These are phyloP conservation scores for Ceriops decandra DNA, from an alignment of 345 rosid genomes.

Conservation along the genomic window DNA sequence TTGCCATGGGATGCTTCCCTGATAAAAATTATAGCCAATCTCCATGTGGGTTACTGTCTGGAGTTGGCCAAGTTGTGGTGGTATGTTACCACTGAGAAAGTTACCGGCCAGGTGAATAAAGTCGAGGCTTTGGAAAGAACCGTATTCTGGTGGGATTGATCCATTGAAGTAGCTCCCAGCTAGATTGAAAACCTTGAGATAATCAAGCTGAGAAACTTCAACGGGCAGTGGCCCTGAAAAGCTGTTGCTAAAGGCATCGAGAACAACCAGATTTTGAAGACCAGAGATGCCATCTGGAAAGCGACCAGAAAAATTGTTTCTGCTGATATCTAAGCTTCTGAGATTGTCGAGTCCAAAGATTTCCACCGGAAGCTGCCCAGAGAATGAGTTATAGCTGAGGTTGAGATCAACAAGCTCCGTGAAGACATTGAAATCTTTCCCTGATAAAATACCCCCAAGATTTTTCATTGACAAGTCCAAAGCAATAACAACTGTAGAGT, in stretches of 20 bases:
- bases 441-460: slow-evolving; percentile 57
- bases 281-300: slow-evolving; percentile 55
- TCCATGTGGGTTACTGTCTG: slow-evolving; percentile 76
- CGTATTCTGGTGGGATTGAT: slow-evolving; percentile 68
- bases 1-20: slow-evolving; percentile 75
- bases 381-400: slow-evolving; percentile 72
- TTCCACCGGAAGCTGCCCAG: slow-evolving; percentile 57
- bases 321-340: slow-evolving; percentile 66
- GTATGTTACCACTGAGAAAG: slow-evolving; percentile 54
- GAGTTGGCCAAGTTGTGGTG: slow-evolving; percentile 64
- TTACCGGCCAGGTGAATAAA: slow-evolving; percentile 86
- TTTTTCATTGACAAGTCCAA: slow-evolving; percentile 59
- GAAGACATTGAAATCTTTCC: slow-evolving; percentile 49
- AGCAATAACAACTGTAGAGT: slow-evolving; percentile 51
- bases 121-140: slow-evolving; percentile 64
- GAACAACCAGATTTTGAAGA: slow-evolving; percentile 44
- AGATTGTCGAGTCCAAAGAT: slow-evolving; percentile 53
- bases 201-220: slow-evolving; percentile 47
- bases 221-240: slow-evolving; percentile 73
- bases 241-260: slow-evolving; percentile 88
- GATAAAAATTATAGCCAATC: slow-evolving; percentile 82
- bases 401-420: slow-evolving; percentile 73
- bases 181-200: slow-evolving; percentile 65
- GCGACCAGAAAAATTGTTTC: slow-evolving; percentile 75
- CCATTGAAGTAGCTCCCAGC: slow-evolving; percentile 95